Conservation (phyloP, 1,284 basidiomycete genomes). For the Boletus nobilissimus region DNA sequence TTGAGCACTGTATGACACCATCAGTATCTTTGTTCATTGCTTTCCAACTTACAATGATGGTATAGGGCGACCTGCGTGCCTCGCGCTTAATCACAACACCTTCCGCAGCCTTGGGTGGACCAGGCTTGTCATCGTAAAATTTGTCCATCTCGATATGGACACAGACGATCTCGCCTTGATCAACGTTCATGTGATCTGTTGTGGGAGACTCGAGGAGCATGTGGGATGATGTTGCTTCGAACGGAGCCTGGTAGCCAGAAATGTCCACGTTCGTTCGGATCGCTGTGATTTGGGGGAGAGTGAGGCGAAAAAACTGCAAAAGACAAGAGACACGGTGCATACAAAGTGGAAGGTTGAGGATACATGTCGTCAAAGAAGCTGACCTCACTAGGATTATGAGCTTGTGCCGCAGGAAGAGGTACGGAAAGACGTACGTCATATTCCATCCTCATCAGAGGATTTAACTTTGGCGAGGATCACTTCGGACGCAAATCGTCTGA, state of each 20-base stretch:
- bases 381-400: conserved; percentile 71
- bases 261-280: conserved; percentile 82
- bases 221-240: conserved; percentile 61
- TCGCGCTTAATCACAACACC: conserved; percentile 69
- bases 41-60: conserved; percentile 68
- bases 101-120: conserved; percentile 78
- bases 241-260: conserved; percentile 84
- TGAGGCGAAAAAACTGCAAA: neutral
- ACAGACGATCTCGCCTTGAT: conserved; percentile 84
- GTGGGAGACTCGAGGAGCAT: conserved; percentile 77
- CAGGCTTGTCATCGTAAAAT: conserved; percentile 92
- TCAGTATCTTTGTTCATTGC: neutral
- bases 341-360: conserved; percentile 85
- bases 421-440: conserved; percentile 69
- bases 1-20: conserved; percentile 71
- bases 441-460: conserved; percentile 83
- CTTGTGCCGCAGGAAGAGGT: neutral
- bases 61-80: conserved; percentile 74
- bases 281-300: conserved; percentile 55
- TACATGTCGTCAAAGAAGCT: conserved; percentile 97
- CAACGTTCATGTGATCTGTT: conserved; percentile 86
- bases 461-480: conserved; percentile 91
- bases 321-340: conserved; percentile 42
- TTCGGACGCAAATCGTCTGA: conserved; percentile 91
- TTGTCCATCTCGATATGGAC: conserved; percentile 89